Evolutionary conservation across 345 rosid genomes (phyloP).

Genomic region (Psidium guajava): DNA sequence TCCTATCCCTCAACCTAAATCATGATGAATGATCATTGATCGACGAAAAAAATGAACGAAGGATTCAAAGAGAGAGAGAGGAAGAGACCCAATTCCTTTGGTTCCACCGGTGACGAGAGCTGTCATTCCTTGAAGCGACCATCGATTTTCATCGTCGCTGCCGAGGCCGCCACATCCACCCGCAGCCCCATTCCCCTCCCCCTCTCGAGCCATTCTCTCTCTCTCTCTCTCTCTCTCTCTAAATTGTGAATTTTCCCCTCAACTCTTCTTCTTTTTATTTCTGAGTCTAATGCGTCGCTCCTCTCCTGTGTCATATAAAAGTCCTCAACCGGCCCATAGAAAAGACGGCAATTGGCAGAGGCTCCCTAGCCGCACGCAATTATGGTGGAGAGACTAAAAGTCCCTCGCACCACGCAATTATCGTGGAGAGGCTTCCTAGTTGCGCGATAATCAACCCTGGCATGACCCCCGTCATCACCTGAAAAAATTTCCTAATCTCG

Average conservation of each 20-base stretch:
- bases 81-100: slow-evolving; percentile 29
- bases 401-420: too few species aligned
- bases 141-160: not conserved
- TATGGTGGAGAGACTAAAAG: too few species aligned
- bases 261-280: not conserved
- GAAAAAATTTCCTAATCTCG: too few species aligned
- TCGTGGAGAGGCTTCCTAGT: not conserved
- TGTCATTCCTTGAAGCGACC: not conserved
- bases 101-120: slow-evolving; percentile 24
- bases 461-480: too few species aligned
- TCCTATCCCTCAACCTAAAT: not conserved
- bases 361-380: too few species aligned
- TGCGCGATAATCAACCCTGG: too few species aligned
- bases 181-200: not conserved
- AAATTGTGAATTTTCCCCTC: not conserved
- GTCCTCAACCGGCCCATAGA: not conserved
- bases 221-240: not conserved
- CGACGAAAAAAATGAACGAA: not conserved
- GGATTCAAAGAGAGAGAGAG: not conserved
- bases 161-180: not conserved
- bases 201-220: not conserved
- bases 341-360: too few species aligned
- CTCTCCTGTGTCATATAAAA: not conserved
- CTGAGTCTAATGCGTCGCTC: not conserved
- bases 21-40: not conserved